Conservation (phyloP, 2,329 filamentous ascomycete genomes). For the Pseudogymnoascus sp. region DNA sequence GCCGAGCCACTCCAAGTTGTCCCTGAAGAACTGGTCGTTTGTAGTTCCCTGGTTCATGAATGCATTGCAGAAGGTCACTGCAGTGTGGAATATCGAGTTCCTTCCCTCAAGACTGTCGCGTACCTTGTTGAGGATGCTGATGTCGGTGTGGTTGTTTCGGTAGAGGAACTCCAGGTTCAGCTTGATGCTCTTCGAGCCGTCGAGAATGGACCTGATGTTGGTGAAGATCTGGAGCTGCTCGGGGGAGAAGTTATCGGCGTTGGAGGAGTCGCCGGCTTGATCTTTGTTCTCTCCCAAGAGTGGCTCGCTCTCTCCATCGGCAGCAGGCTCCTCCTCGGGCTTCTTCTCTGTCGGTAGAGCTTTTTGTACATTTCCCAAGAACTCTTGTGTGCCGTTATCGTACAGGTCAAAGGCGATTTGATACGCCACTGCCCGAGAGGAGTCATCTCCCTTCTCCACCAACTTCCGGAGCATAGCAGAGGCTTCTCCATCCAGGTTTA, state of each 20-base stretch:
- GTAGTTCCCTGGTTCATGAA: conserved; percentile 99
- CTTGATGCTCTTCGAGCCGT: conserved; percentile 87
- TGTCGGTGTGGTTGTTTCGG: conserved; percentile 87
- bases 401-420: conserved; percentile 98
- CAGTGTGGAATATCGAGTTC: conserved; percentile 97
- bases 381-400: conserved; percentile 97
- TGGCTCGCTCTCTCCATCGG: conserved; percentile 48
- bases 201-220: conserved; percentile 61
- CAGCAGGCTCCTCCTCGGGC: conserved; percentile 43
- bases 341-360: conserved; percentile 57
- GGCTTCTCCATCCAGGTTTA: conserved; percentile 85
- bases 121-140: conserved; percentile 89
- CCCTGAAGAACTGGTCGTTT: conserved; percentile 96
- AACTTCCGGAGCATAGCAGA: conserved; percentile 76
- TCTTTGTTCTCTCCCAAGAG: conserved; percentile 46
- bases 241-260: conserved; percentile 34
- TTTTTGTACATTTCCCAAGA: conserved; percentile 79
- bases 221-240: conserved; percentile 48
- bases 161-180: conserved; percentile 95
- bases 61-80: conserved; percentile 93
- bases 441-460: conserved; percentile 66
- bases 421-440: conserved; percentile 78
- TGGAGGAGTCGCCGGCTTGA: conserved; percentile 25
- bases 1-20: conserved; percentile 94
- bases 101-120: conserved; percentile 90